Evolutionary conservation across 768 basidiomycete genomes (phyloP).

Genomic region (Russula sp.): DNA sequence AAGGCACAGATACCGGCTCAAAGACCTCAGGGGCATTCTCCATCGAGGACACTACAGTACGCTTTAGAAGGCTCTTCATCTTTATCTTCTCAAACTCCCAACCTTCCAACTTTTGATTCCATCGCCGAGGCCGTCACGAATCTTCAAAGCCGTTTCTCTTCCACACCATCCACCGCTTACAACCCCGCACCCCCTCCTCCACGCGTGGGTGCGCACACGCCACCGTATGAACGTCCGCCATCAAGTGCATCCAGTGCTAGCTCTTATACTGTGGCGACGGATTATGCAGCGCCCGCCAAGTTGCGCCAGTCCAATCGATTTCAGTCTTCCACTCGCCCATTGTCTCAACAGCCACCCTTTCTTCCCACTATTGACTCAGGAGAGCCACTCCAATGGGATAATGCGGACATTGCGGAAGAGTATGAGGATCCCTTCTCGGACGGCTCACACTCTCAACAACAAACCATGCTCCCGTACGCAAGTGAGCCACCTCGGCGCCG

Average conservation of each 20-base stretch:
- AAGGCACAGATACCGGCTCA: slow-evolving; percentile 6
- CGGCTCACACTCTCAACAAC: slow-evolving; percentile 16
- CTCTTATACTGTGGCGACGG: slow-evolving; percentile 22
- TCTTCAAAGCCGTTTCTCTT: slow-evolving; percentile 24
- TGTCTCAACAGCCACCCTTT: slow-evolving; percentile 8
- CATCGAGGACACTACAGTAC: slow-evolving; percentile 22
- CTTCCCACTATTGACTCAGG: slow-evolving; percentile 39
- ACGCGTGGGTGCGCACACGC: background rate
- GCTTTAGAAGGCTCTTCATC: slow-evolving; percentile 20
- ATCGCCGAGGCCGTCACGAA: slow-evolving; percentile 27
- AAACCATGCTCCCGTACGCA: slow-evolving; percentile 11
- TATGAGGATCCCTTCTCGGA: slow-evolving; percentile 38
- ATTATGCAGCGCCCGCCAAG: slow-evolving; percentile 22
- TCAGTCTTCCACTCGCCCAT: background rate
- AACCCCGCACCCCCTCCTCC: background rate
- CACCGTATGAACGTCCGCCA: slow-evolving; percentile 13
- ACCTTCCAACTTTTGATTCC: slow-evolving; percentile 23
- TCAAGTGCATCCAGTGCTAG: slow-evolving; percentile 17
- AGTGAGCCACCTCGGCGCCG: slow-evolving; percentile 16
- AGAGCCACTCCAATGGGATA: slow-evolving; percentile 35
- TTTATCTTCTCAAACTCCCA: slow-evolving; percentile 5
- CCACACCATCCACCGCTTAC: background rate
- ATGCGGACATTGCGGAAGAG: slow-evolving; percentile 12
- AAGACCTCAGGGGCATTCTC: slow-evolving; percentile 15
- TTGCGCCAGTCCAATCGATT: slow-evolving; percentile 2